phyloP scores from a whole-genome alignment of 345 rosid species.

The Syzygium jambos region DNA sequence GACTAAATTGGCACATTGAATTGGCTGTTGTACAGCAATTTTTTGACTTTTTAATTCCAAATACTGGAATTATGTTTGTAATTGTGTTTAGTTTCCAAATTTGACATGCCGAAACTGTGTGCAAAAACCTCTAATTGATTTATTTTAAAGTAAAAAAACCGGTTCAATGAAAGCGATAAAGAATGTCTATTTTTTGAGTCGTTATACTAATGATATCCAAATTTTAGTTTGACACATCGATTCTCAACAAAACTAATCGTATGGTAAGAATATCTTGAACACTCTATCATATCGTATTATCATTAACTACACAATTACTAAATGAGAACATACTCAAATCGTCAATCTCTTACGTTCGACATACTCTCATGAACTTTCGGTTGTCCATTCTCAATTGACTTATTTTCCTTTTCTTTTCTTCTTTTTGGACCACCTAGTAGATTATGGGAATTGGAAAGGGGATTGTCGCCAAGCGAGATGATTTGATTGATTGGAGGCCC shows the following conservation, averaged over 20 bases:
- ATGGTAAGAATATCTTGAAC: background rate
- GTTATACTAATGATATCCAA: background rate
- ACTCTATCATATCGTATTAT: background rate
- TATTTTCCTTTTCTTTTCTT: too few species aligned
- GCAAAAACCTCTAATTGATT: too few species aligned
- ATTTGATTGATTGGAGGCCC: background rate
- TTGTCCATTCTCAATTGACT: background rate
- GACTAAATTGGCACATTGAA: background rate
- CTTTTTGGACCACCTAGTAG: too few species aligned
- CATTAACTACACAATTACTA: background rate
- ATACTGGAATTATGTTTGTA: too few species aligned
- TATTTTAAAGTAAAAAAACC: too few species aligned
- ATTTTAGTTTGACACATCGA: background rate
- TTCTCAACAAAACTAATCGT: background rate
- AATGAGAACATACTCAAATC: background rate
- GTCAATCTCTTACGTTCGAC: background rate
- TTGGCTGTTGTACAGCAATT: rapidly evolving
- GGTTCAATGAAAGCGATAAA: too few species aligned
- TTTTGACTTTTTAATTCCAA: background rate
- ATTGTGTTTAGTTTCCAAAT: too few species aligned
- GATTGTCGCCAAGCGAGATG: too few species aligned
- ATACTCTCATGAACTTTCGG: background rate
- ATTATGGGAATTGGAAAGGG: too few species aligned
- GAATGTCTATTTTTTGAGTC: background rate
- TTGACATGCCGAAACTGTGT: too few species aligned